These are phyloP conservation scores for Gastrolobium villosum DNA, from an alignment of 306 rosid genomes.

Conservation along the genomic window DNA sequence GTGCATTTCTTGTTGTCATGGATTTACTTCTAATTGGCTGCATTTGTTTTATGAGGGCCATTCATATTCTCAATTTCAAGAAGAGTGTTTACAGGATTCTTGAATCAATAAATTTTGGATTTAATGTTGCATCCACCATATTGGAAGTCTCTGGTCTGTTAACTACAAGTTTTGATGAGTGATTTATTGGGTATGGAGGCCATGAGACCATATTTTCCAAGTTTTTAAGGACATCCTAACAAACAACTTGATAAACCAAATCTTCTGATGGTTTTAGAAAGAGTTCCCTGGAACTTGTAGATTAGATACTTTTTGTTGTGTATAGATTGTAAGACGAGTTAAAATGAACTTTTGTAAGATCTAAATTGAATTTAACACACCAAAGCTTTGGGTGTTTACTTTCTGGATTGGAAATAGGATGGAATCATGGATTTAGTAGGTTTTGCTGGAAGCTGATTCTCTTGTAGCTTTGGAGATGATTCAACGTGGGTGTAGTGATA, in stretches of 20 bases:
- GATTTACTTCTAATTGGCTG: constrained; percentile 4
- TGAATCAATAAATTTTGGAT: background rate
- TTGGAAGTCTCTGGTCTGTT: constrained; percentile 10
- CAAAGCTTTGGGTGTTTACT: background rate
- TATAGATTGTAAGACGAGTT: constrained; percentile 25
- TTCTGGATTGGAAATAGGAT: constrained; percentile 3
- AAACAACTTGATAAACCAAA: background rate
- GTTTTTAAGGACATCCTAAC: background rate
- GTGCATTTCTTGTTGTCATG: constrained; percentile 9
- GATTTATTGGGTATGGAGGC: constrained; percentile 13
- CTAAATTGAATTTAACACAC: background rate
- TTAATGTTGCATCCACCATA: constrained; percentile 1
- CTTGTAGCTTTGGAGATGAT: constrained; percentile 15
- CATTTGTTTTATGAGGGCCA: background rate
- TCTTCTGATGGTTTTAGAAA: constrained; percentile 23
- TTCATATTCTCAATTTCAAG: constrained; percentile 19
- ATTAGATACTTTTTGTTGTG: constrained; percentile 12
- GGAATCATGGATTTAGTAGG: constrained; percentile 20
- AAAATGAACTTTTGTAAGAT: constrained; percentile 3
- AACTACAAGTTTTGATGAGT: constrained; percentile 15
- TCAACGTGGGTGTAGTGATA: constrained; percentile 23
- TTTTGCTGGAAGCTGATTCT: constrained; percentile 7
- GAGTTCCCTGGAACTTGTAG: background rate
- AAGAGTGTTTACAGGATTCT: constrained; percentile 1
- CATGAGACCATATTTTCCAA: background rate